Evolutionary conservation across 1,139 yeast genomes (phyloP), one percentile per base, ranked within the genome.

Genomic region (Saccharomycopsis hybrid): DNA sequence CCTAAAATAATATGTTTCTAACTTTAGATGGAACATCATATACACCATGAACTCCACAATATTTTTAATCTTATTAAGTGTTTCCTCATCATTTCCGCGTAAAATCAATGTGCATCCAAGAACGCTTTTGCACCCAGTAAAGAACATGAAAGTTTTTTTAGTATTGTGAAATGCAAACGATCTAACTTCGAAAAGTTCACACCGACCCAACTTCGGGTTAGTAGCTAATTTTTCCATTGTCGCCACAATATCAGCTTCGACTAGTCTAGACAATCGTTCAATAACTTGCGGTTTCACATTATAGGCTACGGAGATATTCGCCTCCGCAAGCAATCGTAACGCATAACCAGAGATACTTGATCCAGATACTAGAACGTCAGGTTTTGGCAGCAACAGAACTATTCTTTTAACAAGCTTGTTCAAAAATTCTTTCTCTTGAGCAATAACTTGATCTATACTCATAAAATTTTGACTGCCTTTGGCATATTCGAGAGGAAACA

Each of bases 401-500:
- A 94, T 77, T 51, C 97, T 73, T 2, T 84, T 84, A 0, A 89
- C 95, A 46, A 92, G 71, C 58, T 90, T 90, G 49, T 82, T 78
- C 44, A 92, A 73, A 60, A 85, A 90, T 56, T 92, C 97, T 44
- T 77, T 73, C 61, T 92, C 97, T 62, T 94, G 98, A 0, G 94
- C 87, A 48, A 88, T 74, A 1, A 92, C 84, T 3, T 95, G 86
- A 52, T 88, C 83, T 53, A 92, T 69, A 61, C 95, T 85, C 63
- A 89, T 80, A 54, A 89, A 85, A 47, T 74, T 78, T 42, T 74
- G 78, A 50, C 84, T 92, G 50, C 79, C 78, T 55, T 85, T 80
- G 56, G 82, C 74, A 59, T 89, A 92, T 62, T 90, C 97, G 30
- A 94, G 70, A 0, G 97, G 96, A 59, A 94, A 92, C 73, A 89